These are phyloP conservation scores for Aspergillus cristatus DNA, from an alignment of 495 filamentous ascomycete genomes.

Conservation along the genomic window DNA sequence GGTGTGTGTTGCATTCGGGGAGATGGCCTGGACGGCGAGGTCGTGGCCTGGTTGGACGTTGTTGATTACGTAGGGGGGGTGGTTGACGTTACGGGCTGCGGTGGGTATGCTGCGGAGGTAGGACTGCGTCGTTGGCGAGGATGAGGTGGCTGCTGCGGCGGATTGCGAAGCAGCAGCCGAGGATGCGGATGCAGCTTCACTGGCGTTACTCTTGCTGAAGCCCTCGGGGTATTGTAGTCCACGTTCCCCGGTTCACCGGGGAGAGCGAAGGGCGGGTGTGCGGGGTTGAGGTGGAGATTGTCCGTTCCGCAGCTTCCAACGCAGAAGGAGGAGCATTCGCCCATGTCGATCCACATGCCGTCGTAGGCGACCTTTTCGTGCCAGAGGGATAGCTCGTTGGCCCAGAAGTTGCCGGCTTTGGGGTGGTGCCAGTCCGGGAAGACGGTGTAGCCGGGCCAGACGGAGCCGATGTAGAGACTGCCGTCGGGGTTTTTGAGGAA, in stretches of 20 bases:
- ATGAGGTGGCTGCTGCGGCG: constrained; percentile 29
- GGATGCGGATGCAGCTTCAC: constrained; percentile 54
- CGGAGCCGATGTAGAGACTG: constrained; percentile 52
- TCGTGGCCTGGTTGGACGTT: constrained; percentile 60
- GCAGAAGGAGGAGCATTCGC: constrained; percentile 69
- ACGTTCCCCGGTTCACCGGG: constrained; percentile 57
- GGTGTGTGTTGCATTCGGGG: constrained; percentile 68
- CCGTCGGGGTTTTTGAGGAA: constrained; percentile 57
- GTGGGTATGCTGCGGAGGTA: constrained; percentile 59
- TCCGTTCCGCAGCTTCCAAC: constrained; percentile 65
- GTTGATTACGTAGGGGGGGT: constrained; percentile 77
- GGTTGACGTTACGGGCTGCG: constrained; percentile 63
- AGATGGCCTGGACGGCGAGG: constrained; percentile 62
- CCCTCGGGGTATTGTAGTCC: constrained; percentile 60
- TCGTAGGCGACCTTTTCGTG: constrained; percentile 49
- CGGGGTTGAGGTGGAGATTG: constrained; percentile 61
- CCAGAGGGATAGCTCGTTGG: constrained; percentile 53
- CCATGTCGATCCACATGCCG: constrained; percentile 58
- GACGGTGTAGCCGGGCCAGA: constrained; percentile 60
- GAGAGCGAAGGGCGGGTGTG: constrained; percentile 56
- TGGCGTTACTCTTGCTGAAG: constrained; percentile 60
- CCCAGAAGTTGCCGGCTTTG: constrained; percentile 60
- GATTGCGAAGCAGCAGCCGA: constrained; percentile 44
- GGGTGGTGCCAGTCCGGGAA: constrained; percentile 54
- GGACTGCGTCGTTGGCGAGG: constrained; percentile 28